Evolutionary conservation across 768 basidiomycete species (phyloP), one percentile per base, ranked within the genome.

Genomic region (Phlegmacium glaucopus): DNA sequence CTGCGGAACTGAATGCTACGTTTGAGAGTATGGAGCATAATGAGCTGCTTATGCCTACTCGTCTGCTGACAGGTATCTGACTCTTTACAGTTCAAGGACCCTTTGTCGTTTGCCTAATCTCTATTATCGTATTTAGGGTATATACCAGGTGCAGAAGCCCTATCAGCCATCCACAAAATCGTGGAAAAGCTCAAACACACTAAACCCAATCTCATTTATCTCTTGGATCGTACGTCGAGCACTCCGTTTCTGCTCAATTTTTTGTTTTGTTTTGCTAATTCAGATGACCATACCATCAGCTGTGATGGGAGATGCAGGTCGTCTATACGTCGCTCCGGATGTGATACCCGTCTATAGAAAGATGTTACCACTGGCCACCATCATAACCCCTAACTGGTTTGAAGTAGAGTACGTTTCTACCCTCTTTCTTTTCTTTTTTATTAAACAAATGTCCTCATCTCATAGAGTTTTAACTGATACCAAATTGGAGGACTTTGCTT

Each of bases 331-430:
- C 16, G 80, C 93, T 4, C 74, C 85, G 16, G 83, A 90, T 51
- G 91, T 94, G 8, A 72, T 98, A 49, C 91, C 93, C 1, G 76
- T 91, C 32, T 98, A 99, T 71, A 80, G 83, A 39, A 69, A 75
- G 35, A 79, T 94, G 69, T 72, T 95, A 1, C 73, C 82, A n/a
- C 68, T 83, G n/a, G 87, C 96, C 3, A 90, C 90, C 0, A 83
- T 97, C 40, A 97, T 97, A 54, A 93, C 96, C 0, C 96, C 96
- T 0, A 99, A 99, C 61, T 96, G 94, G 82, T 99, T 94, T 57
- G 96, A 99, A 72, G 89, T 87, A 51, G 95, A 98, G 93, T 94
- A 62, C 64, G 84, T 65, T 11, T 32, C 15, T 44, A 11, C 42
- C 27, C 9, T 28, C 35, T 5, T 34, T 26, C 35, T 29, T 16